Evolutionary conservation across 768 basidiomycete genomes (phyloP).

Genomic region (Leccinellum albellum): DNA sequence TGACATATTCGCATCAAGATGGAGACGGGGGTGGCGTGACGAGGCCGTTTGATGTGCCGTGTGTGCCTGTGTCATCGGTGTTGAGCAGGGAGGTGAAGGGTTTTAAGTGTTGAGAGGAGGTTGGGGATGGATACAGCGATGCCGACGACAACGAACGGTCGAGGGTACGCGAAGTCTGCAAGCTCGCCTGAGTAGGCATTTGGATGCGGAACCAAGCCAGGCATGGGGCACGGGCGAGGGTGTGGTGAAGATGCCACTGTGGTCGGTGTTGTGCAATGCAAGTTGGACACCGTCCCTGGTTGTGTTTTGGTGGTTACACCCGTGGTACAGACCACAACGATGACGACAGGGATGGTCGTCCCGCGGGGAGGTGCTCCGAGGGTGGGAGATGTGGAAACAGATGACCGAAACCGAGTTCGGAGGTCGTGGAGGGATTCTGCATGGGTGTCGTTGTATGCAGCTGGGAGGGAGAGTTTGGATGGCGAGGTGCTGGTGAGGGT

Average conservation of each 20-base stretch:
- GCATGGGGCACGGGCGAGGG: conserved; percentile 3
- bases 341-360: no score
- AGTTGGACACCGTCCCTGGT: conserved; percentile 47
- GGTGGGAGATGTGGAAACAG: not conserved
- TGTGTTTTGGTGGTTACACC: not conserved
- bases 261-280: conserved; percentile 43
- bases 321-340: not conserved
- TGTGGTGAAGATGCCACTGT: conserved; percentile 1
- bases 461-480: no score
- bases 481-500: no score
- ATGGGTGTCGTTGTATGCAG: no score
- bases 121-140: not conserved
- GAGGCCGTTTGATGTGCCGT: conserved; percentile 25
- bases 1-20: conserved; percentile 32
- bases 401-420: not conserved
- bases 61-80: conserved; percentile 16
- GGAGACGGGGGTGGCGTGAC: conserved; percentile 5
- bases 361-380: no score
- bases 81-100: not conserved
- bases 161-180: not conserved
- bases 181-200: not conserved
- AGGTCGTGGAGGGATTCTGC: no score
- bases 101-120: not conserved
- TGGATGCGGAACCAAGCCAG: not conserved
- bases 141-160: not conserved